Base-by-base conservation (phyloP, 2,329 filamentous ascomycete genomes). In the Colletotrichum theobromicola region DNA sequence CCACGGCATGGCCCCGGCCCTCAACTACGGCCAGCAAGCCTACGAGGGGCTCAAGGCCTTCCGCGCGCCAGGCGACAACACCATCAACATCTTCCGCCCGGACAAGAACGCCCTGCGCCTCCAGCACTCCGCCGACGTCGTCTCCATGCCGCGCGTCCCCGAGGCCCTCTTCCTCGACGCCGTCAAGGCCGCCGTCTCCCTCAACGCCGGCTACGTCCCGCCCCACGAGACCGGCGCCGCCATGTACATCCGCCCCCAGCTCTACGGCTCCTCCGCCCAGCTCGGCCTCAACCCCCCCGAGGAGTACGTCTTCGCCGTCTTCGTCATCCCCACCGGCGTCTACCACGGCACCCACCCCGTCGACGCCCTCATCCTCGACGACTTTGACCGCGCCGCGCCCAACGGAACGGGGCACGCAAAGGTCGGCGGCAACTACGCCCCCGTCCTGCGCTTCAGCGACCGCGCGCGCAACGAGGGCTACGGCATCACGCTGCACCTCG, bases 1-100 rank as follows among this genome's bases (percentile, higher is more conserved):
- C 82, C 96, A 98, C 85, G 97, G 96, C 84, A 97, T 99, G 94
- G 93, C 96, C 0, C 96, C 97, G 0, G 96, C 92, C 57, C 91
- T 98, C 77, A 99, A 99, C 89, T 99, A 99, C 84, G 95, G 96
- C 73, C 95, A 98, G 83, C 97, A 98, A 87, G 96, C 95, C 80
- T 99, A 98, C 88, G 97, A 99, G 84, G 97, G 97, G n/a, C 92
- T 98, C 83, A 98, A 98, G 85, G 96, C 96, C 70, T 98, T 98
- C 90, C 95, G 96, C 76, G 88, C 89, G 4, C 94, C 95, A 21
- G 87, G 90, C 72, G 91, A 94, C 83, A 82, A 88, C 74, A 85
- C 86, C 74, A 96, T 98, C 86, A 91, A 92, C 82, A 91, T 98
- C 83, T 98, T 98, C 91, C 94, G 96, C 6, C 94, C 96, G 0